Evolutionary conservation across 23 red algal species (phyloP), one percentile per base, ranked within the genome.

Genomic region (Gracilaria gracilis): DNA sequence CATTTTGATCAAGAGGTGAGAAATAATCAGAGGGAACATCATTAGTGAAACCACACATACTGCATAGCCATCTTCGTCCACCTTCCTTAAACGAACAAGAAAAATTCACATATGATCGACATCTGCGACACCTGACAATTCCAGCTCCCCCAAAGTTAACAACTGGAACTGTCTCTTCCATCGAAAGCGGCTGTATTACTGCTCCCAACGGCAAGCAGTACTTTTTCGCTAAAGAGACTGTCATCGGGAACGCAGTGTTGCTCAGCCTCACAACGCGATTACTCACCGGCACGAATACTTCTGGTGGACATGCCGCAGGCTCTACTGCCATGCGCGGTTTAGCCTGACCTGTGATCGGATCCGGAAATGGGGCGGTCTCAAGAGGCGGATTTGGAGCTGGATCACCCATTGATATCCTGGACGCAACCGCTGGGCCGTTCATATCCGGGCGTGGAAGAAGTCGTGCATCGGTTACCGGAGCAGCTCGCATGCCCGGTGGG

Each of bases 61-160:
- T 93, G 53, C 97, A 99, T 35, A 87, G 67, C 94, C 94, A 99
- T 49, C 93, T 79, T 42, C 97, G 80, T 15, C 97, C 97, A 53
- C 92, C 94, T 67, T 99, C 94, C 42, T 79, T 91, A 67, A 99
- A 96, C 42, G 76, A 76, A 11, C 88, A 93, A n/a, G 87, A 82
- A 82, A 89, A 96, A 72, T 96, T 99, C 51, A 99, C 91, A 71
- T 99, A 99, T 12, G 90, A 67, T 44, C 97, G 76, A 80, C 97
- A 99, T 57, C 94, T 64, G 27, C 91, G 72, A 73, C 97, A 99
- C 33, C 97, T 85, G 14, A 99, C 88, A 70, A 99, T 95, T 34
- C 97, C 97, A 74, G 79, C 78, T 11, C 72, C 49, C 27, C 97
- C 97, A 95, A 99, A 99, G 75, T 99, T 99, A 12, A 99, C 94